Percentiles rank a stretch among this genome's conserved stretches.
phyloP scores from a whole-genome alignment of 805 yeast genomes.

The Teunomyces stri region DNA sequence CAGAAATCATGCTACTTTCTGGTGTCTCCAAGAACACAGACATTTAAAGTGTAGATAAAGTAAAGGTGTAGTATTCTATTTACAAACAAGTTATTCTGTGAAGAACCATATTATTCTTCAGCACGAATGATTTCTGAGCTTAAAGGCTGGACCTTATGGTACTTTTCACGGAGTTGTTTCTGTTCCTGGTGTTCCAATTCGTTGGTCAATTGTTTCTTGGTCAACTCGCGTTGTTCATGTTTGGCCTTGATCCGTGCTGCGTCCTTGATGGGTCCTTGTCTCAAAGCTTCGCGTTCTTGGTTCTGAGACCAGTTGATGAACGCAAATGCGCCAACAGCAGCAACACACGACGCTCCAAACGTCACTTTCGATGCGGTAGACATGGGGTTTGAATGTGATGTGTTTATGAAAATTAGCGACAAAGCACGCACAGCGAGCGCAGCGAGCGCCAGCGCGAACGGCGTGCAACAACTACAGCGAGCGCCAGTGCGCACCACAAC shows the following conservation, averaged over 20 bases:
- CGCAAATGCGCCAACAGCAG: slow-evolving; percentile 57
- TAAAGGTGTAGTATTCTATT: neutral
- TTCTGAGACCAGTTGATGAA: slow-evolving; percentile 73
- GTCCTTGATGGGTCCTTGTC: slow-evolving; percentile 84
- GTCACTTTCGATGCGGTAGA: slow-evolving; percentile 80
- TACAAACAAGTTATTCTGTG: too few species aligned
- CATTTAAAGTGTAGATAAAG: slow-evolving; percentile 16
- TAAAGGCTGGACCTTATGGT: slow-evolving; percentile 62
- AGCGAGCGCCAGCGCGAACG: too few species aligned
- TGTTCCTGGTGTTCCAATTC: slow-evolving; percentile 66
- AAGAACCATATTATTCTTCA: too few species aligned
- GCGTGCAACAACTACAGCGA: too few species aligned
- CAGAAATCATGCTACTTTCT: slow-evolving; percentile 13
- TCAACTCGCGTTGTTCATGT: slow-evolving; percentile 24
- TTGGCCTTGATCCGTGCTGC: slow-evolving; percentile 60
- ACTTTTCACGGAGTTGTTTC: slow-evolving; percentile 54
- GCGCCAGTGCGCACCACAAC: too few species aligned
- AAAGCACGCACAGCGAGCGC: too few species aligned
- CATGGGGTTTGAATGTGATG: slow-evolving; percentile 40
- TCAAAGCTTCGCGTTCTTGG: slow-evolving; percentile 65
- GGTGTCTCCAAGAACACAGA: slow-evolving; percentile 53
- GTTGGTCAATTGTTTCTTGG: slow-evolving; percentile 49
- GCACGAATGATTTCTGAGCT: slow-evolving; percentile 28
- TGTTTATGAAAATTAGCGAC: too few species aligned
- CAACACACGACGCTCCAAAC: slow-evolving; percentile 53